phyloP scores from a whole-genome alignment of 768 basidiomycete species.

The Gloeopeniophorella convolvens region DNA sequence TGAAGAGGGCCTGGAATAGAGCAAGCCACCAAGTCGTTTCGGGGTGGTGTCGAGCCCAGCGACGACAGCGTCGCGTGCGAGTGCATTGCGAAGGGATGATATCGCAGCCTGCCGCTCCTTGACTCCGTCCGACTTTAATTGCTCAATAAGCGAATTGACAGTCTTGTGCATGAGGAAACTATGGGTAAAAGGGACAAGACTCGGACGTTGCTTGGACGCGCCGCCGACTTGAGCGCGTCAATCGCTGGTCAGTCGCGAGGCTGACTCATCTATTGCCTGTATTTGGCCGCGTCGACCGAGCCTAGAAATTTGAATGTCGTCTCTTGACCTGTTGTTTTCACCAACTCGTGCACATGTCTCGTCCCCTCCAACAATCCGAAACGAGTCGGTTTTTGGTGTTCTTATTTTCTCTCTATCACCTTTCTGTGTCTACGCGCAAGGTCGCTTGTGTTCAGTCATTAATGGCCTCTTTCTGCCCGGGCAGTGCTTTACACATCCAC shows the following conservation, averaged over 20 bases:
- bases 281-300: conserved; percentile 2
- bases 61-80: conserved; percentile 43
- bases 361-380: no score
- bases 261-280: conserved; percentile 12
- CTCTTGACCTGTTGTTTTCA: not conserved
- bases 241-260: not conserved
- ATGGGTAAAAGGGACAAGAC: not conserved
- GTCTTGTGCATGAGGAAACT: conserved; percentile 30
- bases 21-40: conserved; percentile 47
- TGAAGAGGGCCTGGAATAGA: conserved; percentile 70
- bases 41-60: conserved; percentile 35
- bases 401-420: not conserved
- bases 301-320: not conserved
- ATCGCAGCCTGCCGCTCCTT: conserved; percentile 67
- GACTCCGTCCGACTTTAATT: conserved; percentile 55
- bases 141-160: conserved; percentile 42
- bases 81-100: conserved; percentile 41
- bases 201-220: not conserved
- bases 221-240: not conserved
- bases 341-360: no score
- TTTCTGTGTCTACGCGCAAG: not conserved
- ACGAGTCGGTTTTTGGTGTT: not conserved
- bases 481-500: conserved; percentile 18
- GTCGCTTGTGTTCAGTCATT: not conserved
- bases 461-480: conserved; percentile 24